These are phyloP conservation scores for Termitomyces sp. DNA, from an alignment of 768 basidiomycete genomes.

Conservation along the genomic window DNA sequence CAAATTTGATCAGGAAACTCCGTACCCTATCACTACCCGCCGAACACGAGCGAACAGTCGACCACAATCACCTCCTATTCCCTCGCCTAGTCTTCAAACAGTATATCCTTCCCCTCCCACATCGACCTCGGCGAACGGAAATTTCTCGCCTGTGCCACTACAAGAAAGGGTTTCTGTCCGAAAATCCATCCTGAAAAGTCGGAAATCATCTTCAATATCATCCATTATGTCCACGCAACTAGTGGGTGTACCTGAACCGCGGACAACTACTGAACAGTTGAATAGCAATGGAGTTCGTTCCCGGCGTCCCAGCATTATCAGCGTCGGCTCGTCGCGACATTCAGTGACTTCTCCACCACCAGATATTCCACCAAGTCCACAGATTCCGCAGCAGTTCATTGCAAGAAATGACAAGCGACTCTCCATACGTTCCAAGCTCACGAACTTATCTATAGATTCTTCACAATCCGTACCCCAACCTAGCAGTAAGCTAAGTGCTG, in stretches of 20 bases:
- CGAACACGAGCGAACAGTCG: conserved; percentile 18
- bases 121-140: conserved; percentile 4
- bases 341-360: conserved; percentile 24
- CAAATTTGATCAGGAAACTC: conserved; percentile 70
- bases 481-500: conserved; percentile 15
- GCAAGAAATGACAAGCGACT: conserved; percentile 19
- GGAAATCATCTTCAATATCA: conserved; percentile 46
- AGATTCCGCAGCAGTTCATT: conserved; percentile 47
- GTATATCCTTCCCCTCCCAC: conserved; percentile 13
- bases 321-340: conserved; percentile 31
- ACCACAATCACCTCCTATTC: conserved; percentile 24
- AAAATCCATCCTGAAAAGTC: conserved; percentile 69
- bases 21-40: conserved; percentile 48
- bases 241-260: conserved; percentile 19
- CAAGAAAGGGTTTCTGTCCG: conserved; percentile 39
- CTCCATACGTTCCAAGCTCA: conserved; percentile 25
- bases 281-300: conserved; percentile 22
- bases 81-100: conserved; percentile 17
- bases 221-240: conserved; percentile 16
- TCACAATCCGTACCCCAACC: conserved; percentile 21
- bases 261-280: conserved; percentile 33
- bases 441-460: conserved; percentile 28
- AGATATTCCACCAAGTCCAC: conserved; percentile 61
- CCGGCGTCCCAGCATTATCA: conserved; percentile 45
- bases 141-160: conserved; percentile 18